A percentile compares a stretch with the other conserved stretches of the same genome.
phyloP scores from a whole-genome alignment of 2,329 filamentous ascomycete genomes.

The Colletotrichum sp. region DNA sequence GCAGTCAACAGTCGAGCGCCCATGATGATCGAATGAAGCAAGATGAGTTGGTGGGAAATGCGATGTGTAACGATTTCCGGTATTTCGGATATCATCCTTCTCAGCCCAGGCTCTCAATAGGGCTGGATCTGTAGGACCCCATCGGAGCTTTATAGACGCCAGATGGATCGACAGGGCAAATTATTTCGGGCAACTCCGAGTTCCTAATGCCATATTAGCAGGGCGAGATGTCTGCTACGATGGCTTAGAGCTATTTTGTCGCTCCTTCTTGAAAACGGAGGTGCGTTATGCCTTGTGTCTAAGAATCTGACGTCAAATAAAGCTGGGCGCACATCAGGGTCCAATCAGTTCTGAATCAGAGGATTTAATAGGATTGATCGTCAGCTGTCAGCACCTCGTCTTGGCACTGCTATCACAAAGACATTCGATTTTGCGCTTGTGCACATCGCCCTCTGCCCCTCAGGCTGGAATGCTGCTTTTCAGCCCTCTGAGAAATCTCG shows the following conservation, averaged over 20 bases:
- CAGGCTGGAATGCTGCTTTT: neutral
- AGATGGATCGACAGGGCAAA: neutral
- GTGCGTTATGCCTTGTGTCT: neutral
- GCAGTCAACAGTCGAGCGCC: neutral
- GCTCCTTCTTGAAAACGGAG: neutral
- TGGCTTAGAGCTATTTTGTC: neutral
- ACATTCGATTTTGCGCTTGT: neutral
- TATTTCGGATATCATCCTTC: too few relatives aligned
- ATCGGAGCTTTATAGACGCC: neutral
- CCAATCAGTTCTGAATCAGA: rapidly evolving
- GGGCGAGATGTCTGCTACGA: neutral
- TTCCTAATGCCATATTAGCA: neutral
- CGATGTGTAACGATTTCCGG: too few relatives aligned
- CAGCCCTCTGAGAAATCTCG: neutral
- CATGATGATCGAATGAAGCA: neutral
- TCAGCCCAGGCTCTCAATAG: too few relatives aligned
- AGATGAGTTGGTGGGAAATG: too few relatives aligned
- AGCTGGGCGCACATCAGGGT: rapidly evolving
- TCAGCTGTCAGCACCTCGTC: neutral
- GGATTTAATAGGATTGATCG: neutral
- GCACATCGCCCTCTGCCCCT: neutral
- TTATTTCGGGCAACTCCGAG: too few relatives aligned
- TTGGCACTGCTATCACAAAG: rapidly evolving
- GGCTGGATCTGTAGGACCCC: too few relatives aligned
- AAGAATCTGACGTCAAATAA: neutral